Base-by-base conservation (phyloP, 305 asterid genomes). In the Fraxinus paxiana region DNA sequence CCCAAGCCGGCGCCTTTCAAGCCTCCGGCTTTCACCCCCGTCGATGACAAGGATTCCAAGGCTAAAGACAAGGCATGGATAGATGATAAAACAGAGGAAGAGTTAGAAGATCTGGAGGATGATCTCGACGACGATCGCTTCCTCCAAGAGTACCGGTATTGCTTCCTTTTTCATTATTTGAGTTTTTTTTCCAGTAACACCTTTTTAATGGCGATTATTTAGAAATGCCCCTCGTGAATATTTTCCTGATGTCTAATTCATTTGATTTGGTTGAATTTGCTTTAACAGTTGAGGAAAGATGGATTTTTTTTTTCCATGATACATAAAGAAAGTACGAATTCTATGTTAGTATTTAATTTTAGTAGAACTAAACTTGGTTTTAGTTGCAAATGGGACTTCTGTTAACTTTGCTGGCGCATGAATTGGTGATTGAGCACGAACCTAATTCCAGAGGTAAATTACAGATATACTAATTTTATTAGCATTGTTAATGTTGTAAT, bases 61-160 rank as follows among this genome's bases (percentile, higher is more conserved):
- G 87, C 94, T n/a, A 92, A 89, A 81, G 92, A 90, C 87, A 90
- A 89, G 82, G 81, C 87, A 17, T 95, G 99, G 99, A 88, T 95
- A 81, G 96, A 93, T 63, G 77, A 77, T 15, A 91, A 87, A 80
- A 91, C 91, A 1, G 93, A 90, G 83, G 97, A 91, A 46, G 97
- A 94, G 90, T 95, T 92, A 31, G 97, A 94, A 83, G 97, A 96
- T 82, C 95, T 95, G 18, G 97, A 93, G 84, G 97, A 95, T 80
- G 98, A 94, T 87, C 91, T 94, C 69, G 94, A 94, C 31, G 99
- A 94, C 54, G 98, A 96, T 83, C 92, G 97, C 0, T 96, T 96
- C 85, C 97, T 96, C 35, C 90, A 91, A 74, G 92, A 92, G 8
- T 95, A 93, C 90, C 91, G 98, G 98, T 93, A 75, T 2, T 83